Evolutionary conservation across 495 filamentous ascomycete species (phyloP).

Genomic region (Hypoxylon rickii): DNA sequence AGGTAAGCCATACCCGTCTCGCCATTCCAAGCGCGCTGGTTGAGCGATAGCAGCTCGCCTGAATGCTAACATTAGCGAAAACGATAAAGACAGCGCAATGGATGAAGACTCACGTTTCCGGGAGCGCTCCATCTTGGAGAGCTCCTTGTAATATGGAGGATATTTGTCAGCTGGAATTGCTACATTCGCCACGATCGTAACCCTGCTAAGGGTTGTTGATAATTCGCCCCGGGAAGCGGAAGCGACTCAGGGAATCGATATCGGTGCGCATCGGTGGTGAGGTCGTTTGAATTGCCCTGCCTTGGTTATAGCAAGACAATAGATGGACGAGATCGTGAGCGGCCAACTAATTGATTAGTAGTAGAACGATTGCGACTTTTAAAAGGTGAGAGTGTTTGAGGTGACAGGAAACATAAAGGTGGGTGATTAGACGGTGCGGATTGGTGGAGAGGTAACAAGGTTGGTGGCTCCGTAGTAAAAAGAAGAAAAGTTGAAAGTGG

Average conservation of each 20-base stretch:
- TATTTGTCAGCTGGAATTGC: slow-evolving; percentile 20
- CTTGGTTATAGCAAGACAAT: slow-evolving; percentile 22
- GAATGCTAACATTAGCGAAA: slow-evolving; percentile 34
- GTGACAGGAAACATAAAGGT: too few species aligned
- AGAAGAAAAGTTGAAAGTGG: slow-evolving; percentile 11
- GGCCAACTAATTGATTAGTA: background rate
- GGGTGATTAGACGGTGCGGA: too few species aligned
- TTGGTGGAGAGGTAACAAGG: background rate
- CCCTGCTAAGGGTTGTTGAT: slow-evolving; percentile 56
- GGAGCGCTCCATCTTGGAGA: slow-evolving; percentile 74
- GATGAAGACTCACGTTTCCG: slow-evolving; percentile 69
- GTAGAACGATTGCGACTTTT: background rate
- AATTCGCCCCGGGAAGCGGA: slow-evolving; percentile 48
- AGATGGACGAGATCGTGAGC: background rate
- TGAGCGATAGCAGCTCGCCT: slow-evolving; percentile 91
- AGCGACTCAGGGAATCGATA: slow-evolving; percentile 49
- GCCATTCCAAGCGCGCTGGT: slow-evolving; percentile 84
- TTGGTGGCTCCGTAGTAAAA: too few species aligned
- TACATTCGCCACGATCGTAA: slow-evolving; percentile 46
- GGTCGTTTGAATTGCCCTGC: slow-evolving; percentile 27
- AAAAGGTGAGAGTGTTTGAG: too few species aligned
- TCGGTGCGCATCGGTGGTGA: slow-evolving; percentile 53
- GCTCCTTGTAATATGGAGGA: slow-evolving; percentile 25
- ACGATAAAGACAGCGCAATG: slow-evolving; percentile 14
- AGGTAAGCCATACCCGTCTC: slow-evolving; percentile 67